Percentiles rank a stretch among this genome's conserved stretches.
Evolutionary conservation across 1,284 basidiomycete genomes (phyloP).

Genomic region (Vanrija sp.): DNA sequence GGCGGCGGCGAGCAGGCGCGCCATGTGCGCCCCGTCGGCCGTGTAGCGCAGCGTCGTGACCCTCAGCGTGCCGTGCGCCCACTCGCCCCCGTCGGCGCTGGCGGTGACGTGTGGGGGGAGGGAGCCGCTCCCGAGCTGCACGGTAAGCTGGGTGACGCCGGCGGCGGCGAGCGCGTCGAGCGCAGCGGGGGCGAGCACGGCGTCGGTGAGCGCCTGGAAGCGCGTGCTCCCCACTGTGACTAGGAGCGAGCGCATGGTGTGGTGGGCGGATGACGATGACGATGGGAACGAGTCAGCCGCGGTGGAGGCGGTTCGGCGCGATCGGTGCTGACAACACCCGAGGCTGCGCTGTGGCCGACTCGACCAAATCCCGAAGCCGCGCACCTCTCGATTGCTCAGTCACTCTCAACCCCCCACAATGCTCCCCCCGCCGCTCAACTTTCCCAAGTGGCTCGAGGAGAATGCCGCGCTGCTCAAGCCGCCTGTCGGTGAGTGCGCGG

Average conservation of each 20-base stretch:
- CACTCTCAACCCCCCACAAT: constrained; percentile 6
- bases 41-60: constrained; percentile 71
- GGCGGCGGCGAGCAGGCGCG: constrained; percentile 60
- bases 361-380: not conserved
- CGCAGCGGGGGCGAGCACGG: constrained; percentile 59
- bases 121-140: constrained; percentile 66
- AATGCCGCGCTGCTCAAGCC: constrained; percentile 75
- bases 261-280: not conserved
- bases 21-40: constrained; percentile 55
- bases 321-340: not conserved
- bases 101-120: not conserved
- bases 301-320: not conserved
- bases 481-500: constrained; percentile 60
- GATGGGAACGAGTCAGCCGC: not conserved
- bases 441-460: constrained; percentile 76
- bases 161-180: constrained; percentile 56
- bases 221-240: constrained; percentile 86
- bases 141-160: constrained; percentile 59
- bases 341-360: too few species aligned
- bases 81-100: constrained; percentile 14
- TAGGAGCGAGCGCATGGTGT: constrained; percentile 52
- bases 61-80: constrained; percentile 50
- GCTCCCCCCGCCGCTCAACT: constrained; percentile 63
- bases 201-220: constrained; percentile 69
- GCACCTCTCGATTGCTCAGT: not conserved